Evolutionary conservation across 2,329 filamentous ascomycete species (phyloP).

Genomic region (Cryphonectria parasitica): DNA sequence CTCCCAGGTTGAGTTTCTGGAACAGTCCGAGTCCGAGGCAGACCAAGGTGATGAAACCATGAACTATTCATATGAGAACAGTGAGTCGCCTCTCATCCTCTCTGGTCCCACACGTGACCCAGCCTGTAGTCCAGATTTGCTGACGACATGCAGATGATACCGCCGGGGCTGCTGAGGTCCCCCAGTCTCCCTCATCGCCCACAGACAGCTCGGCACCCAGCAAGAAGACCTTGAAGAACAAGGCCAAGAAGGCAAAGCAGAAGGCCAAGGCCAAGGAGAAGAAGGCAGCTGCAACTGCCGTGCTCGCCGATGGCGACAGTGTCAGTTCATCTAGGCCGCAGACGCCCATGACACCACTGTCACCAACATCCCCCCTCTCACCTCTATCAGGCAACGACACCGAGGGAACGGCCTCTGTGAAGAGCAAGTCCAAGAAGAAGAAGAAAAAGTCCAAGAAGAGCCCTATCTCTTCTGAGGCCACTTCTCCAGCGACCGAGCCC

Average conservation of each 20-base stretch:
- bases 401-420: slow-evolving; percentile 19
- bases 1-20: slow-evolving; percentile 47
- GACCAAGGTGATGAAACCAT: slow-evolving; percentile 38
- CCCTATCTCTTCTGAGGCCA: slow-evolving; percentile 14
- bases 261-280: slow-evolving; percentile 31
- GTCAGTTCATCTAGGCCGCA: slow-evolving; percentile 17
- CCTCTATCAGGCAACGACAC: slow-evolving; percentile 16
- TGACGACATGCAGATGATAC: slow-evolving; percentile 14
- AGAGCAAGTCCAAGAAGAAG: slow-evolving; percentile 30
- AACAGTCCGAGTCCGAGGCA: slow-evolving; percentile 45
- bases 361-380: slow-evolving; percentile 11
- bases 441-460: slow-evolving; percentile 29
- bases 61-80: slow-evolving; percentile 23
- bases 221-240: slow-evolving; percentile 31
- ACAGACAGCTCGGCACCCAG: slow-evolving; percentile 20
- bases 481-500: slow-evolving; percentile 20
- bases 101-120: not conserved
- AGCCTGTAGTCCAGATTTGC: not conserved
- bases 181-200: slow-evolving; percentile 22
- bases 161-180: slow-evolving; percentile 22
- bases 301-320: slow-evolving; percentile 14
- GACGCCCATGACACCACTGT: slow-evolving; percentile 23
- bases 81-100: slow-evolving; percentile 9
- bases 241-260: slow-evolving; percentile 31
- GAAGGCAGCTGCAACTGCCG: slow-evolving; percentile 21